These are phyloP conservation scores for Corniculantispora saksenae DNA, from an alignment of 2,329 filamentous ascomycete genomes.

Conservation along the genomic window DNA sequence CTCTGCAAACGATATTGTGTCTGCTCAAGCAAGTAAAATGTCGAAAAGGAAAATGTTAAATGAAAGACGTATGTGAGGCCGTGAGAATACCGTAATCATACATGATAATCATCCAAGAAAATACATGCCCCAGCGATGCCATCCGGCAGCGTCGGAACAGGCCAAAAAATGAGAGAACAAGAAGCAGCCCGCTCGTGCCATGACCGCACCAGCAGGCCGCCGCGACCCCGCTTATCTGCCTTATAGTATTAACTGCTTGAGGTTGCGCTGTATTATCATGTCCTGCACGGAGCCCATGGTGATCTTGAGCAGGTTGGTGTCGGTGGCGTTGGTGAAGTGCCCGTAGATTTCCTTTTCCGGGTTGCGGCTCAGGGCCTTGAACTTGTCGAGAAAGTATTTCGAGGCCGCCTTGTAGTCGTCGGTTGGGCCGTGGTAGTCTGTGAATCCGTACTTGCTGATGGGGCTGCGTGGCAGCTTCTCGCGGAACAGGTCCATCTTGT, in stretches of 20 bases:
- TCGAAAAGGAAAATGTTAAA: neutral
- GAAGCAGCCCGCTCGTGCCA: neutral
- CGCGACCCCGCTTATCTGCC: neutral
- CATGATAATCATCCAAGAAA: conserved; percentile 12
- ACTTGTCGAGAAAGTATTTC: conserved; percentile 82
- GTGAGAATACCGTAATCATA: conserved; percentile 20
- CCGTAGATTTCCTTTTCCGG: conserved; percentile 65
- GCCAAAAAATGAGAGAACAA: neutral
- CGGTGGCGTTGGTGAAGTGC: conserved; percentile 63
- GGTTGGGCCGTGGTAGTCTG: conserved; percentile 72
- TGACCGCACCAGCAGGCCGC: neutral
- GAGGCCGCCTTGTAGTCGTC: conserved; percentile 73
- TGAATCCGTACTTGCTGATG: conserved; percentile 73
- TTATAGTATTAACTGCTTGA: conserved; percentile 75
- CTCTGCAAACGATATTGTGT: too few species aligned
- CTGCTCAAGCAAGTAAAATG: neutral
- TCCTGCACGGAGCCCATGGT: conserved; percentile 86
- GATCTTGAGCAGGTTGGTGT: conserved; percentile 77
- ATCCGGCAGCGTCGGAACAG: neutral
- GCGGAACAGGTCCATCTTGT: conserved; percentile 86
- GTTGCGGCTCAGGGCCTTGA: conserved; percentile 72
- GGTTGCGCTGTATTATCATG: conserved; percentile 83
- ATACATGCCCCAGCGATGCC: neutral
- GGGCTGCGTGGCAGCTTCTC: conserved; percentile 72
- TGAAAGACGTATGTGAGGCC: conserved; percentile 12